Base-by-base conservation (phyloP, 1,284 basidiomycete genomes). In the Puccinia sorghi region DNA sequence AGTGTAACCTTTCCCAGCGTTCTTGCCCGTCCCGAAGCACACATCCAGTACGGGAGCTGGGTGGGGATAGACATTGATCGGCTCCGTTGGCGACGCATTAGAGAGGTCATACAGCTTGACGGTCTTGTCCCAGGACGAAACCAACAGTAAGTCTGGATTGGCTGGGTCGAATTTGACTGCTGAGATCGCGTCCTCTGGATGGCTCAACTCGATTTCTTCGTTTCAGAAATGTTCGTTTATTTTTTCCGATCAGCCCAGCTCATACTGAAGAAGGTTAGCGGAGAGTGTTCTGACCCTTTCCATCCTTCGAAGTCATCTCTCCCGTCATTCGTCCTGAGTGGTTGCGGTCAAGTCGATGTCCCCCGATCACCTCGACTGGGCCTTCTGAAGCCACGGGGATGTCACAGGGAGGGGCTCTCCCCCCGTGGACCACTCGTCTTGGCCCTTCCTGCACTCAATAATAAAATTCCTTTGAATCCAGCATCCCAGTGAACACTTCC, bases 71-170 rank as follows among this genome's bases (percentile, higher is more conserved):
- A 77, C 64, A 9, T 32, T 56, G 41, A 70, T 7, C 15, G 54
- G 64, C 22, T 77, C 74, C 9, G 25, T 69, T 17, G 74, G 64
- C 15, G 72, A 20, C 1, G 59, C 2, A 39, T 63, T 63, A 1
- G 63, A 64, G 17, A 54, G 72, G 46, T 78, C 54, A 41, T 48
- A 78, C 15, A 78, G 56, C 43, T 71, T 78, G 39, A 78, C 67
- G 1, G 76, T 61, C 69, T 71, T 70, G 22, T 78, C 76, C 76
- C 76, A 78, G 22, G 76, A 78, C 22, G 76, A 78, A 22, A 56
- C 56, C n/a, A 78, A 41, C 12, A 78, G 43, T n/a, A 76, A 43
- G 54, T 76, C 64, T 48, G 74, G 63, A 37, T 76, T 76, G n/a
- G 61, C 41, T 9, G 74, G 74, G 41, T 76, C 61, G 37, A 76